A percentile compares a stretch with the other conserved stretches of the same genome.
phyloP scores from a whole-genome alignment of 1,284 basidiomycete genomes.

The Coniferiporia weirii region DNA sequence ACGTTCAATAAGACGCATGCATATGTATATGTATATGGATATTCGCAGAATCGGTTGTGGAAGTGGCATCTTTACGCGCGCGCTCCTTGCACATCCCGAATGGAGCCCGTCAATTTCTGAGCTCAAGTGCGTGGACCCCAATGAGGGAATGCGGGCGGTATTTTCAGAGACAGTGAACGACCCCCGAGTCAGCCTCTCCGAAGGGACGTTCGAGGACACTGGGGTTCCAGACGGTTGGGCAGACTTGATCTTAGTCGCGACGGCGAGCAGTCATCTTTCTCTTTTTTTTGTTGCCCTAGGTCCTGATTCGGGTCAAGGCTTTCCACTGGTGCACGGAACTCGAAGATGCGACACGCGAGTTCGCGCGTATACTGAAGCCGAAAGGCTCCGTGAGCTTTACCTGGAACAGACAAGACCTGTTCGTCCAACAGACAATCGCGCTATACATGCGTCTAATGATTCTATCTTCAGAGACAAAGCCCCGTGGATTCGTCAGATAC shows the following conservation, averaged over 20 bases:
- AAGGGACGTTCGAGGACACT: conserved; percentile 63
- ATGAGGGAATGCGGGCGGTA: conserved; percentile 61
- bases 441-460: neutral
- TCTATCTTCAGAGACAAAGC: neutral
- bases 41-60: conserved; percentile 57
- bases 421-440: neutral
- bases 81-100: conserved; percentile 56
- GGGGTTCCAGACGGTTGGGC: conserved; percentile 60
- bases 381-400: conserved; percentile 57
- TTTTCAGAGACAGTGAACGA: conserved; percentile 52
- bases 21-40: neutral
- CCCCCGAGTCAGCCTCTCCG: conserved; percentile 41
- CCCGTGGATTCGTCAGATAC: neutral
- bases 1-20: neutral
- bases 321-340: conserved; percentile 81
- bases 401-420: conserved; percentile 46
- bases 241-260: conserved; percentile 69
- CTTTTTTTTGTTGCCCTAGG: neutral
- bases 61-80: conserved; percentile 76
- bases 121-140: conserved; percentile 66
- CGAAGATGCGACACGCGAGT: conserved; percentile 56
- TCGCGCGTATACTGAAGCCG: conserved; percentile 66
- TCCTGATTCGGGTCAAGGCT: conserved; percentile 40
- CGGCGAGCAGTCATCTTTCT: conserved; percentile 36
- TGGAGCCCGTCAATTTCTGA: conserved; percentile 44